Conservation (phyloP, 78 protist species). For the Dictyostelium firmibasis region DNA sequence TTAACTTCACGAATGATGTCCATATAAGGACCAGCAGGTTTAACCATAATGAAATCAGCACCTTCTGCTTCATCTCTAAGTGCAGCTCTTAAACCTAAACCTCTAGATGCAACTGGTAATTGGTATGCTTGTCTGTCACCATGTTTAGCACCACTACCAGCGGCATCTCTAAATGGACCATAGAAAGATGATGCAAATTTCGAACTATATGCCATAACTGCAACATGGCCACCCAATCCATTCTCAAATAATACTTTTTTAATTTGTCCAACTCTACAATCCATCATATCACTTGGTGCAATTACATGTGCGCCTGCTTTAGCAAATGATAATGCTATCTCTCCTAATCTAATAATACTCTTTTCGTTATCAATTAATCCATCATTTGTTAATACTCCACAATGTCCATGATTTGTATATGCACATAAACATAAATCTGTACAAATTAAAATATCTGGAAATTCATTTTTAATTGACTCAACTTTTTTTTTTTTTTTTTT, state of each 20-base stretch:
- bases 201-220: conserved; percentile 89
- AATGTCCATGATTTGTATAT: conserved; percentile 90
- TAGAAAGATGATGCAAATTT: conserved; percentile 93
- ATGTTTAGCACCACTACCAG: conserved; percentile 67
- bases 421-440: conserved; percentile 91
- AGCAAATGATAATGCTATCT: conserved; percentile 81
- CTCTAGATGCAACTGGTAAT: conserved; percentile 87
- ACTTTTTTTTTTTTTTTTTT: conserved; percentile 6
- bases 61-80: conserved; percentile 86
- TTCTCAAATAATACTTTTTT: conserved; percentile 29
- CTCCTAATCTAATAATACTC: conserved; percentile 73
- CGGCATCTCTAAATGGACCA: conserved; percentile 96
- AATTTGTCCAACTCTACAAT: conserved; percentile 88
- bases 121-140: conserved; percentile 92
- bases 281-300: conserved; percentile 97
- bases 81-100: conserved; percentile 88
- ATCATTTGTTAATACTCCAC: conserved; percentile 69
- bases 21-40: conserved; percentile 92
- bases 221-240: conserved; percentile 42
- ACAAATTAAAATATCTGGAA: conserved; percentile 71
- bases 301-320: conserved; percentile 90
- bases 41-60: conserved; percentile 95
- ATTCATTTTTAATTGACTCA: conserved; percentile 7
- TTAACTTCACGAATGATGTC: conserved; percentile 85
- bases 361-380: conserved; percentile 69